Conservation (phyloP, 2,329 filamentous ascomycete species). For the Fusarium sterilihyphosum region DNA sequence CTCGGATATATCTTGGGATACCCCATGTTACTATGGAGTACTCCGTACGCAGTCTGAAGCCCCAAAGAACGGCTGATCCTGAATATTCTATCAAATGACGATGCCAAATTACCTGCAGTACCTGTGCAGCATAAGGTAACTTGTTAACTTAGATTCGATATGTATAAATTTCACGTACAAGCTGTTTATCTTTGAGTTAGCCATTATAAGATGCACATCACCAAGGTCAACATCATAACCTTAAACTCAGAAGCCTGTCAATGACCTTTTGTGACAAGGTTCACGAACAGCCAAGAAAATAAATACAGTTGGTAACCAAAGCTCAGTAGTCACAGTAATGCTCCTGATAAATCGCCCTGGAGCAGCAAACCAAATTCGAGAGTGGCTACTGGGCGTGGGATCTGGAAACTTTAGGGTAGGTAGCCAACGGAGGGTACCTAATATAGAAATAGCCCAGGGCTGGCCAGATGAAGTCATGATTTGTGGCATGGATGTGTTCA, state of each 20-base stretch:
- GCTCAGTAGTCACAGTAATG: no score
- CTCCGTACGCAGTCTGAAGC: neutral
- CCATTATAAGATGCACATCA: no score
- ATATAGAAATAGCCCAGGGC: constrained; percentile 32
- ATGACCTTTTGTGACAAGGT: no score
- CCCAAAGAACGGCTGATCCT: neutral
- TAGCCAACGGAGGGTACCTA: constrained; percentile 2
- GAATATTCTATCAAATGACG: neutral
- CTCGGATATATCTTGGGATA: neutral
- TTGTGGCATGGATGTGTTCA: constrained; percentile 5
- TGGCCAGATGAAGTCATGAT: constrained; percentile 40
- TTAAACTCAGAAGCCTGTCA: no score
- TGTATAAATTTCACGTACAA: no score
- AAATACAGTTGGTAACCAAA: no score
- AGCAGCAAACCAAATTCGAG: neutral
- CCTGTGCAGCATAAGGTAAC: no score
- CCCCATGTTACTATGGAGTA: neutral
- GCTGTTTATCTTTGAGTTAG: no score
- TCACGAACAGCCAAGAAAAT: no score
- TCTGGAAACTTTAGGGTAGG: constrained; percentile 32
- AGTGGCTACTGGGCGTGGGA: neutral
- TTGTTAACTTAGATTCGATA: no score
- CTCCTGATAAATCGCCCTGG: neutral
- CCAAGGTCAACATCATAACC: no score
- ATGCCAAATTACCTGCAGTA: neutral